phyloP scores from a whole-genome alignment of 495 filamentous ascomycete genomes.

The Patellaria atrata region DNA sequence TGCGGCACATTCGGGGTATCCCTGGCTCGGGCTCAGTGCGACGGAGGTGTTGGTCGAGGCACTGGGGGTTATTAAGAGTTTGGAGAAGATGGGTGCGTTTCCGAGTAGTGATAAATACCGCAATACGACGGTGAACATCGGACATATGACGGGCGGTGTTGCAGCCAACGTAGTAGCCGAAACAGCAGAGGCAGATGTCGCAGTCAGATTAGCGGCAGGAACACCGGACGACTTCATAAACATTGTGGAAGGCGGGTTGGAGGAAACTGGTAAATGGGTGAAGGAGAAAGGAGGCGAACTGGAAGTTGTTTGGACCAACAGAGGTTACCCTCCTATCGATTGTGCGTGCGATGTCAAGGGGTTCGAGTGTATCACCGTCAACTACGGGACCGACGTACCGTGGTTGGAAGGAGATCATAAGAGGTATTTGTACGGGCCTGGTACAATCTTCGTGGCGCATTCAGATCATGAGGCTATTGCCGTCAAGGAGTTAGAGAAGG shows the following conservation, averaged over 20 bases:
- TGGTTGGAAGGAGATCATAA: constrained; percentile 58
- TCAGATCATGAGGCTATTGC: constrained; percentile 68
- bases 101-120: constrained; percentile 66
- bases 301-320: constrained; percentile 39
- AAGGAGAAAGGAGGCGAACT: constrained; percentile 41
- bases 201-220: constrained; percentile 61
- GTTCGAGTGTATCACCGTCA: constrained; percentile 65
- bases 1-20: constrained; percentile 82
- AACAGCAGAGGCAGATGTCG: constrained; percentile 48
- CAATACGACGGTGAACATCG: constrained; percentile 77
- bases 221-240: too few species aligned
- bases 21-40: constrained; percentile 67
- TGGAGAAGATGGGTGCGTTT: constrained; percentile 43
- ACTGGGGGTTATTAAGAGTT: constrained; percentile 43
- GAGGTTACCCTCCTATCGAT: constrained; percentile 59
- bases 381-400: constrained; percentile 88
- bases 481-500: constrained; percentile 40
- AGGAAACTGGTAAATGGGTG: constrained; percentile 36
- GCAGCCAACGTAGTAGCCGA: constrained; percentile 79
- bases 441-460: constrained; percentile 80
- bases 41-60: constrained; percentile 59
- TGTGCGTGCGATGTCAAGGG: constrained; percentile 69
- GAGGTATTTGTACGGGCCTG: constrained; percentile 79
- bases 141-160: constrained; percentile 62
- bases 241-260: constrained; percentile 39